phyloP scores from a whole-genome alignment of 108 stramenopile genomes.

The Nitzschia palea region DNA sequence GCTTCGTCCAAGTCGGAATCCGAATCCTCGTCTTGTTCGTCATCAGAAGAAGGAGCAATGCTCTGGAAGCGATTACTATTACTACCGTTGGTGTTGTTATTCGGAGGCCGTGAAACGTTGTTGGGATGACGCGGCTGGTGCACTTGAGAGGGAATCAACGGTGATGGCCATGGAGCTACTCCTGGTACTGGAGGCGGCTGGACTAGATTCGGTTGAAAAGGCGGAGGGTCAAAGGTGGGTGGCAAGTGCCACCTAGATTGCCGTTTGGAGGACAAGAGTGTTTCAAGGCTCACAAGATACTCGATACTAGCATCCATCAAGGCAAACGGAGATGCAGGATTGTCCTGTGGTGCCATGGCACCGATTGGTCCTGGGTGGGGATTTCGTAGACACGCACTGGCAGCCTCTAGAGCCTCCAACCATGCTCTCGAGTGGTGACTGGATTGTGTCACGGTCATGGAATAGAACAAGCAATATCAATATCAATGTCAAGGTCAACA shows the following conservation, averaged over 20 bases:
- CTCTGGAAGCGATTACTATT: background rate
- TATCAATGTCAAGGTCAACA: too few relatives aligned
- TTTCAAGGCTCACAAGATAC: background rate
- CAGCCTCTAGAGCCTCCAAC: background rate
- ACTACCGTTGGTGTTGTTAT: background rate
- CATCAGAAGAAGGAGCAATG: background rate
- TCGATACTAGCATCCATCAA: background rate
- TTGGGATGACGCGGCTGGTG: too few relatives aligned
- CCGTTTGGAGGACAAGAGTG: background rate
- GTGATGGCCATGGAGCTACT: too few relatives aligned
- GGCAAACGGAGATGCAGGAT: background rate
- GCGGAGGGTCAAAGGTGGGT: background rate
- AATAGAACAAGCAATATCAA: too few relatives aligned
- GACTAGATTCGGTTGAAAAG: background rate
- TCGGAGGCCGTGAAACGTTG: too few relatives aligned
- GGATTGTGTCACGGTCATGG: too few relatives aligned
- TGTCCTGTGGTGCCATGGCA: background rate
- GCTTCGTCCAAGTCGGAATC: too few relatives aligned
- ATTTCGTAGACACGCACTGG: background rate
- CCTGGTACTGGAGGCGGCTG: too few relatives aligned
- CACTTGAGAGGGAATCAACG: too few relatives aligned
- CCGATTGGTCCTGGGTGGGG: background rate
- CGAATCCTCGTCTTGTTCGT: slow-evolving; percentile 6
- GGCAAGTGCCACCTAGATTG: background rate
- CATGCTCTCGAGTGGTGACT: too few relatives aligned